A percentile compares a stretch with the other conserved stretches of the same genome.
phyloP scores from a whole-genome alignment of 495 filamentous ascomycete species.

The Ramalina intermedia region DNA sequence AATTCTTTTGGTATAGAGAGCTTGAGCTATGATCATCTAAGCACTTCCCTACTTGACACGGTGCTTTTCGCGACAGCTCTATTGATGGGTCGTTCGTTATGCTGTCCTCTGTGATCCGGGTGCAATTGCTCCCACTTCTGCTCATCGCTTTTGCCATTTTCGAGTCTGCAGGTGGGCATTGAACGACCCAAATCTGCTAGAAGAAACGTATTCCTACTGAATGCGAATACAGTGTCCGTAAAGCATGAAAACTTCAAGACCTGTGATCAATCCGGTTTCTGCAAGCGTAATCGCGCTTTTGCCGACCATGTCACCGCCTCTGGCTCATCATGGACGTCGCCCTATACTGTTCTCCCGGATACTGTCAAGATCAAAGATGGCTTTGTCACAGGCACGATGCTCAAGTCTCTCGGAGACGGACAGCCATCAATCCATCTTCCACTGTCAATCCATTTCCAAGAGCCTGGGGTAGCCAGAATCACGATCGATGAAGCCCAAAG shows the following conservation, averaged over 20 bases:
- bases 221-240: constrained; percentile 46
- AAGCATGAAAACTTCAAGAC: constrained; percentile 96
- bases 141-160: constrained; percentile 30
- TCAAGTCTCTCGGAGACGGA: constrained; percentile 55
- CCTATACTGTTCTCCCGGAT: constrained; percentile 60
- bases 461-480: constrained; percentile 76
- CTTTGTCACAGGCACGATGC: constrained; percentile 58
- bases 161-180: constrained; percentile 33
- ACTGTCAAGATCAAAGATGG: constrained; percentile 67
- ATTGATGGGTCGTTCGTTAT: background rate
- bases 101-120: constrained; percentile 36
- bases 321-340: constrained; percentile 58
- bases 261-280: constrained; percentile 89
- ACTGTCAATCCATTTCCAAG: constrained; percentile 70
- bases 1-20: too few species aligned
- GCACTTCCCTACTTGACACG: too few species aligned
- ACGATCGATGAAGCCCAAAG: constrained; percentile 81
- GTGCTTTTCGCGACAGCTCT: background rate
- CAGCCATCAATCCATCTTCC: constrained; percentile 61
- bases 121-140: constrained; percentile 34
- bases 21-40: too few species aligned
- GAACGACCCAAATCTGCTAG: background rate
- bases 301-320: constrained; percentile 58
- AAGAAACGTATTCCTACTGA: background rate
- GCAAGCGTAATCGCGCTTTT: constrained; percentile 79